Base-by-base conservation (phyloP, 306 rosid genomes). In the Cucumis cinereus region DNA sequence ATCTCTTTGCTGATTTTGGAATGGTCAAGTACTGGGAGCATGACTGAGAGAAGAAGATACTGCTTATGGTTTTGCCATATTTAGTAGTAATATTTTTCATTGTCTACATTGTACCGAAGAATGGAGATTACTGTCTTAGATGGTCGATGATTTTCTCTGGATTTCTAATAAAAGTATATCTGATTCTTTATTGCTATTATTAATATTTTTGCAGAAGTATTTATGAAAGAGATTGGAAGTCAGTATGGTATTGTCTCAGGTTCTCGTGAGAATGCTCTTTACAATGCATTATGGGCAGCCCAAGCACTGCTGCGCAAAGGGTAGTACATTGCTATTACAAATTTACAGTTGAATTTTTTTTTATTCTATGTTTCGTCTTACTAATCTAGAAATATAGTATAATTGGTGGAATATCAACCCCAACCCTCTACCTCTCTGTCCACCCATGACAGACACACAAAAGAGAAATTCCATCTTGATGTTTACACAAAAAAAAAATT, bases 281-380 rank as follows among this genome's bases (percentile, higher is more conserved):
- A 90, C 81, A 93, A 91, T 84, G 94, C 95, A 75, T 83, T 93
- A 23, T 93, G 98, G 98, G 96, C 77, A 72, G 97, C 98, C 1
- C 98, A 93, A 79, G 93, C 90, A 50, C 90, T 93, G 76, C 85
- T 93, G 85, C 96, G 96, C 19, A 91, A 91, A 87, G 97, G 98
- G 98, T 93, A 87, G 47, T 24, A 50, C 19, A 17, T 72, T 73
- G 53, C 69, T 36, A 75, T 38, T 49, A 14, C 23, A 33, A 43
- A 30, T 30, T 30, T 30, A 3, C 35, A 30, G 35, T 53, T 43
- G 28, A 67, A 40, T 20, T 7, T 40, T 69, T 19, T 11, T 17
- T 55, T 77, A 52, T 78, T 75, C 33, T 81, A 33, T 56, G 33
- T 40, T 19, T 56, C 19, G 7, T 61, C 64, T 74, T 12, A 74